A percentile compares a stretch with the other conserved stretches of the same genome.
phyloP scores from a whole-genome alignment of 148 eudicot species.

The Cornus controversa region DNA sequence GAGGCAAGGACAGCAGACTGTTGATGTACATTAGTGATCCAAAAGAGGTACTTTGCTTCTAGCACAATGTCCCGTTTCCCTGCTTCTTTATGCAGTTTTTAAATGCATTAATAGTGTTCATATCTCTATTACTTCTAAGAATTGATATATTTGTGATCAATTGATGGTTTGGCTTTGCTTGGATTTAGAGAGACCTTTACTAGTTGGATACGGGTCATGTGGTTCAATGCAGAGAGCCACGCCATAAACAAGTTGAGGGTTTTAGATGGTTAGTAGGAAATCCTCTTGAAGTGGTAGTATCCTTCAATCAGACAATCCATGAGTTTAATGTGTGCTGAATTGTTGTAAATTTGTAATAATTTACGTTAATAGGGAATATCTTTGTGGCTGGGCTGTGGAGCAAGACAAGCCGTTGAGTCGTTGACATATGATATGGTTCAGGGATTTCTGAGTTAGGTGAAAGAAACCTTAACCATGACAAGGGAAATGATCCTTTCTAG shows the following conservation, averaged over 20 bases:
- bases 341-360: neutral
- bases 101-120: neutral
- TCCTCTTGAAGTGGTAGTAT: neutral
- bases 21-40: neutral
- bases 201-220: neutral
- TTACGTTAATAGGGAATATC: neutral
- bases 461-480: neutral
- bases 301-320: neutral
- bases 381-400: neutral
- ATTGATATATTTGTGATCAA: neutral
- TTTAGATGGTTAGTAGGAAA: neutral
- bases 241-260: neutral
- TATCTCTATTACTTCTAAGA: neutral
- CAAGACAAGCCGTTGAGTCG: neutral
- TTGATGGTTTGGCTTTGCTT: neutral
- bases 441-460: neutral
- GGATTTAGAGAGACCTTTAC: neutral
- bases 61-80: neutral
- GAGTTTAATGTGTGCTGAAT: neutral
- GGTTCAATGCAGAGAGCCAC: neutral
- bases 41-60: neutral
- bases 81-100: neutral
- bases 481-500: neutral
- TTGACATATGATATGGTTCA: neutral
- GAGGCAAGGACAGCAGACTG: neutral